Conservation (phyloP, 106 monocot genomes). For the Agapanthus africanus region DNA sequence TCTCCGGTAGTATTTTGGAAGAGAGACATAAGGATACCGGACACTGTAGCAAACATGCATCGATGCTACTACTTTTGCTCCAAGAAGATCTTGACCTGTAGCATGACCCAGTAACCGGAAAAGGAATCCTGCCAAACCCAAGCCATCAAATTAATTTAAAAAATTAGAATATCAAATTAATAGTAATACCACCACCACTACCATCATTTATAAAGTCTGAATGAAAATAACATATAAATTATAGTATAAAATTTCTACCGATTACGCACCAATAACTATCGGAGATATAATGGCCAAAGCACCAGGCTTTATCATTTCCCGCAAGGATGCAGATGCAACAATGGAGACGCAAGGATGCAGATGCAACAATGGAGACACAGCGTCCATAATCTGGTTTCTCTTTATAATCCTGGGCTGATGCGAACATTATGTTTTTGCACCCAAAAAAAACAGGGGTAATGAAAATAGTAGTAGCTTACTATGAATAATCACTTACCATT, state of each 20-base stretch:
- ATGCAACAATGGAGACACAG: conserved; percentile 97
- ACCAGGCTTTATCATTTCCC: conserved; percentile 98
- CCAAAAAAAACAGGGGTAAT: too few species aligned
- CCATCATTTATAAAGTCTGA: neutral
- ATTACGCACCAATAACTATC: conserved; percentile 57
- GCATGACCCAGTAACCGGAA: conserved; percentile 76
- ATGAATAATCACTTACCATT: conserved; percentile 81
- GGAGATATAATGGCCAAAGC: conserved; percentile 90
- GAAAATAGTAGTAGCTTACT: too few species aligned
- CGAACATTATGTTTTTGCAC: too few species aligned
- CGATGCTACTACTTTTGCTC: conserved; percentile 94
- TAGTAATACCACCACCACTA: neutral
- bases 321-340: conserved; percentile 79
- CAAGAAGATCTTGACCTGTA: conserved; percentile 79
- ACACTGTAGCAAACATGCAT: conserved; percentile 98
- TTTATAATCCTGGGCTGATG: conserved; percentile 71
- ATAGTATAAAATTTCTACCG: conserved; percentile 1
- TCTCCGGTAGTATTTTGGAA: conserved; percentile 95
- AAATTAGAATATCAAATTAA: neutral
- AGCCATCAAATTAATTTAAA: neutral
- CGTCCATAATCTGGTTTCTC: conserved; percentile 98
- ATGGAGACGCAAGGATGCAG: conserved; percentile 93
- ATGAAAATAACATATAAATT: neutral
- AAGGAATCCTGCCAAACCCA: conserved; percentile 47
- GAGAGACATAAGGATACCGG: conserved; percentile 96